Evolutionary conservation across 2,329 filamentous ascomycete genomes (phyloP).

Genomic region (Diaporthe citrichinensis): DNA sequence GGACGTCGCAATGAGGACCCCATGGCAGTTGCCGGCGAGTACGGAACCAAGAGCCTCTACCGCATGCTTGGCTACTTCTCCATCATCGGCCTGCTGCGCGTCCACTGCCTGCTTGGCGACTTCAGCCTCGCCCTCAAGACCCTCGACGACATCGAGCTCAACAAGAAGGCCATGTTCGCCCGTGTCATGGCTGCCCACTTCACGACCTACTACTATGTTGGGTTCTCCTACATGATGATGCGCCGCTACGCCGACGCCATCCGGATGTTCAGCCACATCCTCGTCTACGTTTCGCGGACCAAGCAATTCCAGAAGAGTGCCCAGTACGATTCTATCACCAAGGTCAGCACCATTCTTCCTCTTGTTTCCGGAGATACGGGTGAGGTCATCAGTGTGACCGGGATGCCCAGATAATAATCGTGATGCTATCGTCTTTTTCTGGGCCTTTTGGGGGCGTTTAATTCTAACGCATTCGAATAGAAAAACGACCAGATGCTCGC

Average conservation of each 20-base stretch:
- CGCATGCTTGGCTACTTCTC: slow-evolving; percentile 99
- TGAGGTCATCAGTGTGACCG: background rate
- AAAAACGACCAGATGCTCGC: slow-evolving; percentile 99
- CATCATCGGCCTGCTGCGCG: slow-evolving; percentile 95
- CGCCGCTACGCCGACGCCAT: slow-evolving; percentile 99
- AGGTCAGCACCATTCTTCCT: slow-evolving; percentile 55
- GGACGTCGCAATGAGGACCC: slow-evolving; percentile 96
- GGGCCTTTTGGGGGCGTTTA: background rate
- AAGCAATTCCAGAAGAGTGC: slow-evolving; percentile 99
- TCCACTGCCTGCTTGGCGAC: slow-evolving; percentile 96
- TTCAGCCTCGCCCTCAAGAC: slow-evolving; percentile 99
- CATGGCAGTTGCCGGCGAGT: slow-evolving; percentile 90
- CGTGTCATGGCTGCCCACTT: slow-evolving; percentile 99
- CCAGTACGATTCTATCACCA: slow-evolving; percentile 98
- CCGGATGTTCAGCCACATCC: slow-evolving; percentile 99
- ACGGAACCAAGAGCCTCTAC: slow-evolving; percentile 94
- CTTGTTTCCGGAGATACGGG: background rate
- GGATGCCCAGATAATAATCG: too few species aligned
- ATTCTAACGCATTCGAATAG: slow-evolving; percentile 49
- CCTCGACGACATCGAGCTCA: slow-evolving; percentile 98
- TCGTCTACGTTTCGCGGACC: slow-evolving; percentile 97
- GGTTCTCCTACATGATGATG: slow-evolving; percentile 99
- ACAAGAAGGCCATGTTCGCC: slow-evolving; percentile 99
- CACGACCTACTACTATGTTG: slow-evolving; percentile 99
- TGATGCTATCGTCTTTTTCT: background rate